Evolutionary conservation across 257 asterid species (phyloP), one percentile per base, ranked within the genome.

Genomic region (Verbena officinalis): DNA sequence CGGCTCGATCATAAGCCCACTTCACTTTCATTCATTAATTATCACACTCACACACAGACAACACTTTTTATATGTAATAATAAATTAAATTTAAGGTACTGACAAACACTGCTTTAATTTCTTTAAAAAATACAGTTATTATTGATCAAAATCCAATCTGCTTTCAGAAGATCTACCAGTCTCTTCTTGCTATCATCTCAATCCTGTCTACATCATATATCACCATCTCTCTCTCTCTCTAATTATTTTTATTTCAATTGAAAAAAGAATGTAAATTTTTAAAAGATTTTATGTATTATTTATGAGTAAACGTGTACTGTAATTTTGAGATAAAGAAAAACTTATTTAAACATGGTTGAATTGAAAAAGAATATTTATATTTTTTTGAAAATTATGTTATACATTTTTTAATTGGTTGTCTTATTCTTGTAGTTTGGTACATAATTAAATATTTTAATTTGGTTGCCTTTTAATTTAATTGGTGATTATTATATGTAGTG

Each of bases 191-290:
- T 61, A 57, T 64, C 70, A 22, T 38, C 9, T 76, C 77, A 62
- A 69, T 66, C 70, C 67, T 70, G 81, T 73, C 82, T 31, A 34
- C 36, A 64, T 72, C 81, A 76, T 68, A 73, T 16, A 68, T 75
- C 75, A 39, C 51, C 12, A 43, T 49, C 63, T 5, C 30, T 56
- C 67, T 64, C 72, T 58, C 56, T 66, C 60, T 13, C 40, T 52
- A 11, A 2, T 13, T 38, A 6, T 10, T 2, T 38, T 2, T 38
- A 6, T 38, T 2, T 38, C 12, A 3, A 30, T 30, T n/a, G n/a
- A n/a, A n/a, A n/a, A n/a, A n/a, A n/a, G n/a, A n/a, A n/a, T n/a
- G n/a, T n/a, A n/a, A n/a, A n/a, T n/a, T n/a, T n/a, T n/a, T n/a
- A n/a, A n/a, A n/a, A n/a, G n/a, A n/a, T n/a, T n/a, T n/a, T 30